These are phyloP conservation scores for Microsporum canis DNA, from an alignment of 2,329 filamentous ascomycete species.

Conservation along the genomic window DNA sequence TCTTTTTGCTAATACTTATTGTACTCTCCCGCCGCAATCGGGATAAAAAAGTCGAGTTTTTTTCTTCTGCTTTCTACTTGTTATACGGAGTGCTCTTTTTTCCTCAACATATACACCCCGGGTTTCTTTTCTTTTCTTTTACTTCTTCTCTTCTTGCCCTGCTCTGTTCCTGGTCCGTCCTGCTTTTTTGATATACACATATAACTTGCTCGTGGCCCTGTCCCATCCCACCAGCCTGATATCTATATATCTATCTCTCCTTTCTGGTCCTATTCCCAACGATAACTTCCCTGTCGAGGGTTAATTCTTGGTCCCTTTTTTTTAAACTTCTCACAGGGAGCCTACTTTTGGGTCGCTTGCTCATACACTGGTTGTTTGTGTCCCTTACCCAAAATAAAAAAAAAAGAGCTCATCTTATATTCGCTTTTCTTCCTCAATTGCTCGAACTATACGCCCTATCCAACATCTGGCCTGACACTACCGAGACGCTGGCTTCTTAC, in stretches of 20 bases:
- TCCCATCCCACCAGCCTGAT: background rate
- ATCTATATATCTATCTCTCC: background rate
- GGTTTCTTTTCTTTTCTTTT: background rate
- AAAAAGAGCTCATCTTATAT: background rate
- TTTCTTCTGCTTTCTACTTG: background rate
- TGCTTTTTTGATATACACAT: background rate
- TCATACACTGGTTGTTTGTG: constrained; percentile 2
- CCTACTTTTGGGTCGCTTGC: constrained; percentile 4
- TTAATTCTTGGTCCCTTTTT: background rate
- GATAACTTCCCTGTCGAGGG: background rate
- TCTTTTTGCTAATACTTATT: background rate
- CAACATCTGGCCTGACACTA: too few relatives aligned
- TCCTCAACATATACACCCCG: background rate
- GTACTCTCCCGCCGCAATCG: background rate
- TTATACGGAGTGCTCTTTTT: background rate
- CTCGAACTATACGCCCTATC: background rate
- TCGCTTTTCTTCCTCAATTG: background rate
- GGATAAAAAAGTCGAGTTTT: background rate
- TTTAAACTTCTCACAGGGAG: background rate
- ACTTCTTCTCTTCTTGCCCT: background rate
- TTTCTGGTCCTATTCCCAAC: background rate
- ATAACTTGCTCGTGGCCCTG: background rate
- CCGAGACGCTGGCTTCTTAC: background rate
- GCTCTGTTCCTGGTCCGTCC: background rate
- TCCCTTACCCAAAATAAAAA: too few relatives aligned